Evolutionary conservation across 495 filamentous ascomycete genomes (phyloP), one percentile per base, ranked within the genome.

Genomic region (Cudoniella acicularis): DNA sequence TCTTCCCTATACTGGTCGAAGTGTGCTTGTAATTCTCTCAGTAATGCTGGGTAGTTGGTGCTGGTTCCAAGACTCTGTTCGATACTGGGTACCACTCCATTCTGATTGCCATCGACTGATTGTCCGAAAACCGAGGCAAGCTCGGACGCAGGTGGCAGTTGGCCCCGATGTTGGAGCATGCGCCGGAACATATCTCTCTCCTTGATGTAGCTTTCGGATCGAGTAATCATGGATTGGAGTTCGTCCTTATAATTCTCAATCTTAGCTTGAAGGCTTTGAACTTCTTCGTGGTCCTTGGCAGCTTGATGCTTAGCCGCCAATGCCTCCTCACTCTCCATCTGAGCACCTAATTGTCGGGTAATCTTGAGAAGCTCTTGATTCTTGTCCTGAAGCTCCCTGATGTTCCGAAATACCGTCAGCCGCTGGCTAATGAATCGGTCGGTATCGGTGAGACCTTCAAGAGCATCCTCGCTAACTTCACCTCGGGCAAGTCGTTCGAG

Each of bases 101-200:
- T 70, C 45, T 75, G 71, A 25, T 54, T 63, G 11, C 73, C 72
- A 52, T 77, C 76, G 17, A 83, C 72, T 25, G 87, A 88, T 42
- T 86, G 81, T 17, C 84, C 89, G 59, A 94, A 83, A 2, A 81
- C 75, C 22, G 82, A 85, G 20, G 77, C 75, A 49, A 81, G 72
- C 65, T 94, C 89, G 3, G 78, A 75, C 6, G 80, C 72, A 16
- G 76, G 71, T 10, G 78, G 79, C 26, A 85, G 75, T 63, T 91
- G 87, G 10, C 85, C 87, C 57, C 84, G 79, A 57, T 87, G 82
- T 57, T 90, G 85, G 13, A 96, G 82, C 84, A 97, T 94, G 42
- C 91, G 90, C 25, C 91, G 84, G 85, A 96, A 97, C 81, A 96
- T 97, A 65, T 99, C 92, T 30, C 94, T 84, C 74, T 99, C 94